Percentiles rank a stretch among this genome's conserved stretches.
Evolutionary conservation across 2,329 filamentous ascomycete species (phyloP).

Genomic region (Plectosphaerella sp.): DNA sequence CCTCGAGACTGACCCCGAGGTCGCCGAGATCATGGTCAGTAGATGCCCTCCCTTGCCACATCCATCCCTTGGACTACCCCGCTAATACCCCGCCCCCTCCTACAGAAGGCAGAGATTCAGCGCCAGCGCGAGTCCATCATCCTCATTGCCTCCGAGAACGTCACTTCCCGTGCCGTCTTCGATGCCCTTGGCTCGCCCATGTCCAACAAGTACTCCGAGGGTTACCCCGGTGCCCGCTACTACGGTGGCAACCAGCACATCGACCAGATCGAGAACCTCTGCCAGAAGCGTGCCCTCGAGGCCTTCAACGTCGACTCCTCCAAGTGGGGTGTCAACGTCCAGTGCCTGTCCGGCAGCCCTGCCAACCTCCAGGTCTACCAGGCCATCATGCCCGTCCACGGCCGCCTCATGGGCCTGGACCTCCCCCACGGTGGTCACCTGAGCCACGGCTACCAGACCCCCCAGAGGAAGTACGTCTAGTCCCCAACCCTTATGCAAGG

Average conservation of each 20-base stretch:
- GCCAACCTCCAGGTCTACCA: constrained; percentile 98
- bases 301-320: constrained; percentile 81
- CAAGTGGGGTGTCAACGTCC: constrained; percentile 99
- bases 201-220: constrained; percentile 99
- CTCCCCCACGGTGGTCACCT: constrained; percentile 92
- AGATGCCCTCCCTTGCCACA: not conserved
- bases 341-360: constrained; percentile 86
- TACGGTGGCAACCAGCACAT: constrained; percentile 99
- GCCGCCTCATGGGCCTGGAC: constrained; percentile 94
- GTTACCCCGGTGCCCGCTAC: constrained; percentile 96
- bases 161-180: constrained; percentile 96
- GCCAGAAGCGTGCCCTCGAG: constrained; percentile 88
- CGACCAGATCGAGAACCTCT: constrained; percentile 90
- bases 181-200: constrained; percentile 92
- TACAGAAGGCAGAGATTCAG: constrained; percentile 84
- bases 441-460: constrained; percentile 96
- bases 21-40: constrained; percentile 92
- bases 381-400: constrained; percentile 92
- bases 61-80: constrained; percentile 20
- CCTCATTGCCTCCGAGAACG: constrained; percentile 98
- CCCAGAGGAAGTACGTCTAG: constrained; percentile 71
- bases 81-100: constrained; percentile 6
- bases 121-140: constrained; percentile 98
- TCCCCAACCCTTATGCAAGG: not conserved
- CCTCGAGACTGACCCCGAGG: constrained; percentile 86